phyloP scores from a whole-genome alignment of 2,329 filamentous ascomycete species.

The Hysterium pulicare region DNA sequence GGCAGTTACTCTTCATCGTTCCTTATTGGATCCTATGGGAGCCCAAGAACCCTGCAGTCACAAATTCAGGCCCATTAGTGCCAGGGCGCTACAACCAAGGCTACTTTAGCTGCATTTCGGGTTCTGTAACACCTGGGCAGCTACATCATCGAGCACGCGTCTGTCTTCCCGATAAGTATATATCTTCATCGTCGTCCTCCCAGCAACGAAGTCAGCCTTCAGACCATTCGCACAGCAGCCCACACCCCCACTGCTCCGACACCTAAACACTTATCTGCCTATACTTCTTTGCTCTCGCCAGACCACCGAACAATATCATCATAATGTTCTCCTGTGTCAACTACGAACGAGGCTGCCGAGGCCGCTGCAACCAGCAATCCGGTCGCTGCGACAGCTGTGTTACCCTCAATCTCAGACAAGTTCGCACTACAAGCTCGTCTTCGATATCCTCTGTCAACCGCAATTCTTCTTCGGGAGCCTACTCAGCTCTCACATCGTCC shows the following conservation, averaged over 20 bases:
- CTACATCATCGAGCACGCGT: slow-evolving; percentile 3
- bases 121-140: slow-evolving; percentile 1
- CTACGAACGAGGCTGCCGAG: slow-evolving; percentile 44
- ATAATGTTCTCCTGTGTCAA: slow-evolving; percentile 44
- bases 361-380: slow-evolving; percentile 37
- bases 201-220: background rate
- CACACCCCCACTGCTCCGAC: background rate
- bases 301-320: slow-evolving; percentile 3
- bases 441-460: slow-evolving; percentile 27
- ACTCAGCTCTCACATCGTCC: slow-evolving; percentile 40
- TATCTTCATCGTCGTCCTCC: slow-evolving; percentile 2
- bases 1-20: too few species aligned
- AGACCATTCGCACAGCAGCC: background rate
- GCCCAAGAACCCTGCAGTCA: too few species aligned
- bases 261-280: background rate
- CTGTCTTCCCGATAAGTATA: background rate
- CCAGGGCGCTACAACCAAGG: too few species aligned
- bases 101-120: too few species aligned
- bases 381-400: slow-evolving; percentile 39
- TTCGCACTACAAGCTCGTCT: slow-evolving; percentile 31
- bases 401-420: slow-evolving; percentile 37
- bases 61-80: too few species aligned
- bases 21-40: too few species aligned
- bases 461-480: slow-evolving; percentile 19
- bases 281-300: background rate